Percentiles rank a stretch among this genome's conserved stretches.
phyloP scores from a whole-genome alignment of 768 basidiomycete species.

The Tubosaeta sp. region DNA sequence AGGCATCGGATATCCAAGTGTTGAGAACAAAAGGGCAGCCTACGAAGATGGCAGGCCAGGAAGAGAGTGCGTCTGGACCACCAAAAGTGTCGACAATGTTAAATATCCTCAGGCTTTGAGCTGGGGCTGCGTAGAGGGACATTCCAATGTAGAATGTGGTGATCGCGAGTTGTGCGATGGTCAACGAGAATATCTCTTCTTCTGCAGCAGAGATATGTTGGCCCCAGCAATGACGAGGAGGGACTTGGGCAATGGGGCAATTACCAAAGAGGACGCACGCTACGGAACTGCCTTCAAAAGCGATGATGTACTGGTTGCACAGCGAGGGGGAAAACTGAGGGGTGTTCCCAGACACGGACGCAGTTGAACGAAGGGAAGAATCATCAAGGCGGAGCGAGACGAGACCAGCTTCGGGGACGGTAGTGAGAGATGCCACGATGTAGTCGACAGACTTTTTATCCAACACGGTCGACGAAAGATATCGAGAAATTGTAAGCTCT shows the following conservation, averaged over 20 bases:
- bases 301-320: slow-evolving; percentile 19
- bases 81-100: slow-evolving; percentile 2
- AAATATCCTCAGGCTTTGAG: slow-evolving; percentile 10
- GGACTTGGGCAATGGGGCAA: not conserved
- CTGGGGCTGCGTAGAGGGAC: slow-evolving; percentile 17
- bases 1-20: slow-evolving; percentile 21
- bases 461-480: too few relatives aligned
- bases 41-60: slow-evolving; percentile 15
- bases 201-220: slow-evolving; percentile 13
- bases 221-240: slow-evolving; percentile 2
- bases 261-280: slow-evolving; percentile 19
- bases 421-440: too few relatives aligned
- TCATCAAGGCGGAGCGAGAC: too few relatives aligned
- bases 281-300: slow-evolving; percentile 18
- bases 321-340: slow-evolving; percentile 8
- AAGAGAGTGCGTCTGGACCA: slow-evolving; percentile 8
- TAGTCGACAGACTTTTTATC: too few relatives aligned
- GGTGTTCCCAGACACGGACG: slow-evolving; percentile 10
- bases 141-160: slow-evolving; percentile 18
- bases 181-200: slow-evolving; percentile 12
- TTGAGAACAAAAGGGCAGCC: slow-evolving; percentile 14
- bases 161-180: slow-evolving; percentile 13
- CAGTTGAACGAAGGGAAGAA: too few relatives aligned
- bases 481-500: too few relatives aligned
- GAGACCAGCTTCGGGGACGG: too few relatives aligned